phyloP scores from a whole-genome alignment of 176 grass and related monocot genomes.

The Rhynchospora pubera region DNA sequence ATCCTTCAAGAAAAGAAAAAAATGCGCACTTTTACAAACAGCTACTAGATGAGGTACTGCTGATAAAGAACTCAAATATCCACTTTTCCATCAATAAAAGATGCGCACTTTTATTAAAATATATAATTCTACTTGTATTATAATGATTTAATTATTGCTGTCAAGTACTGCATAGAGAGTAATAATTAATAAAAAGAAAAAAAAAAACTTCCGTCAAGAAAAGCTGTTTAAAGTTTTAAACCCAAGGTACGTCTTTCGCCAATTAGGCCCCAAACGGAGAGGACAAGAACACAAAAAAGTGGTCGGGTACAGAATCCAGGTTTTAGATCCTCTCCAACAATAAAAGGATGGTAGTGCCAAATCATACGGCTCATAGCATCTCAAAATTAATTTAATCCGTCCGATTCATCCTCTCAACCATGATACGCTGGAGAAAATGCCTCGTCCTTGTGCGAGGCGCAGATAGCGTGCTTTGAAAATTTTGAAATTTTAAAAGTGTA shows the following conservation, averaged over 20 bases:
- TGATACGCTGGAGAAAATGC: neutral
- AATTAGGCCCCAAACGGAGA: too few relatives aligned
- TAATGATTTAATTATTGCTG: neutral
- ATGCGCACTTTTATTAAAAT: too few relatives aligned
- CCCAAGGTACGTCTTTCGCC: neutral
- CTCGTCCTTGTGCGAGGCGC: neutral
- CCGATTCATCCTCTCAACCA: neutral
- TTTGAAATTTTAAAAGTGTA: conserved; percentile 4
- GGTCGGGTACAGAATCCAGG: neutral
- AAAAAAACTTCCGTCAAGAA: neutral
- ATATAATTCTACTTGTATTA: neutral
- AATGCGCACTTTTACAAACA: too few relatives aligned
- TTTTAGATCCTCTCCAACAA: neutral
- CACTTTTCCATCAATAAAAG: too few relatives aligned
- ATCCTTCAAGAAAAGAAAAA: too few relatives aligned
- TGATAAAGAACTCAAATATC: too few relatives aligned
- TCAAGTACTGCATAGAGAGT: too few relatives aligned
- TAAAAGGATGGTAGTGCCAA: neutral
- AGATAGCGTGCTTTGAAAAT: neutral
- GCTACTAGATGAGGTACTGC: too few relatives aligned
- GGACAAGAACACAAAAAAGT: too few relatives aligned
- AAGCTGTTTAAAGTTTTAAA: neutral
- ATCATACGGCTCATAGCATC: neutral
- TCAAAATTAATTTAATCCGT: too few relatives aligned
- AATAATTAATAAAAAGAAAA: too few relatives aligned